Conservation (phyloP, 2,329 filamentous ascomycete species). For the Talaromyces sp. region DNA sequence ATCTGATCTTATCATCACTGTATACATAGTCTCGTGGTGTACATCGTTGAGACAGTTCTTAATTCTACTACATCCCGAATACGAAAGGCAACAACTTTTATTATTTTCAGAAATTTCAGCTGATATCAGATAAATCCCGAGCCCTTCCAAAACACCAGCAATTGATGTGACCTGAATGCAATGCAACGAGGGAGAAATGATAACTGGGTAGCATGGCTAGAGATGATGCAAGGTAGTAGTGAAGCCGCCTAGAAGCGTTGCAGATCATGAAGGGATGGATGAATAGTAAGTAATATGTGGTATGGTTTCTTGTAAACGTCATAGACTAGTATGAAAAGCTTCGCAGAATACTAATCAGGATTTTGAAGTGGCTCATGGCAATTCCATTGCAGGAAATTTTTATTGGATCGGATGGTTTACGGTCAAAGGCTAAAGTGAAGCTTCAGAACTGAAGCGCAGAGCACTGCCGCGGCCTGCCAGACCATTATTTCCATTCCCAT, state of each 20-base stretch:
- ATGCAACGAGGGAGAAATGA: background rate
- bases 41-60: background rate
- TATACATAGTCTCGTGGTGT: constrained; percentile 8
- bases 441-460: constrained; percentile 40
- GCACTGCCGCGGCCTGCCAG: constrained; percentile 39
- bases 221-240: background rate
- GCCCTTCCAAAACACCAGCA: background rate
- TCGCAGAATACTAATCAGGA: too few species aligned
- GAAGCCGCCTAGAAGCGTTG: background rate
- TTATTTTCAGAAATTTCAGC: too few species aligned
- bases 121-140: too few species aligned
- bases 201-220: background rate
- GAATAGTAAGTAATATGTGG: background rate
- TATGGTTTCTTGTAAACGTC: background rate
- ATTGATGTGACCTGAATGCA: background rate
- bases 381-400: too few species aligned
- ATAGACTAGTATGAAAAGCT: too few species aligned
- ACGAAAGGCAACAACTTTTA: too few species aligned
- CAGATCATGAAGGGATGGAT: background rate
- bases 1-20: constrained; percentile 6
- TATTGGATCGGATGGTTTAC: too few species aligned
- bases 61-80: too few species aligned
- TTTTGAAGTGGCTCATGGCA: too few species aligned
- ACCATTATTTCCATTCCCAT: constrained; percentile 27
- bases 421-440: background rate